Evolutionary conservation across 1,284 basidiomycete genomes (phyloP).

Genomic region (Heimioporus retisporus): DNA sequence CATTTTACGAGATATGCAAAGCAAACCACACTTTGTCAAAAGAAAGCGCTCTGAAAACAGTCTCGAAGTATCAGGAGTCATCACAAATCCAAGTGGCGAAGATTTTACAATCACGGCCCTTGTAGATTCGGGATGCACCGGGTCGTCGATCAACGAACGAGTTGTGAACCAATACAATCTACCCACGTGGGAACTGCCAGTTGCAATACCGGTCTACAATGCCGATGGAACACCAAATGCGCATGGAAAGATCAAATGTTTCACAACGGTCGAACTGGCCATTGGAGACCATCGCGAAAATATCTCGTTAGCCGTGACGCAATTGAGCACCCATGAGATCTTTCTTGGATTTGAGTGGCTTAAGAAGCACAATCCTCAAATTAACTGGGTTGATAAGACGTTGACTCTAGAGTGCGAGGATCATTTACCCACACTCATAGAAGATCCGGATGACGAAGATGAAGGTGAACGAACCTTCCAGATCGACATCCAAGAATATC

Average conservation of each 20-base stretch:
- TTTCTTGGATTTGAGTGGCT: background rate
- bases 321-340: background rate
- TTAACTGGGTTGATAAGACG: too few relatives aligned
- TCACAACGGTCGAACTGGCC: too few relatives aligned
- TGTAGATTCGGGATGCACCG: background rate
- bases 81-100: background rate
- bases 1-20: background rate
- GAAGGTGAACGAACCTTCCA: background rate
- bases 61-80: background rate
- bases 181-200: too few relatives aligned
- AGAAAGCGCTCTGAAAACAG: background rate
- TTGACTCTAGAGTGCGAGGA: too few relatives aligned
- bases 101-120: background rate
- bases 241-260: too few relatives aligned
- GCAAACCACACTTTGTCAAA: background rate
- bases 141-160: too few relatives aligned
- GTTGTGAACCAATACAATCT: too few relatives aligned
- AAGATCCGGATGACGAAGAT: background rate
- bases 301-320: too few relatives aligned
- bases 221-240: too few relatives aligned
- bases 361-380: background rate
- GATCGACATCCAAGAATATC: background rate
- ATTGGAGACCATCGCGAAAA: background rate
- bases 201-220: too few relatives aligned
- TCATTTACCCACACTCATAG: background rate